These are phyloP conservation scores for Serendipita vermifera DNA, from an alignment of 768 basidiomycete species.

Conservation along the genomic window DNA sequence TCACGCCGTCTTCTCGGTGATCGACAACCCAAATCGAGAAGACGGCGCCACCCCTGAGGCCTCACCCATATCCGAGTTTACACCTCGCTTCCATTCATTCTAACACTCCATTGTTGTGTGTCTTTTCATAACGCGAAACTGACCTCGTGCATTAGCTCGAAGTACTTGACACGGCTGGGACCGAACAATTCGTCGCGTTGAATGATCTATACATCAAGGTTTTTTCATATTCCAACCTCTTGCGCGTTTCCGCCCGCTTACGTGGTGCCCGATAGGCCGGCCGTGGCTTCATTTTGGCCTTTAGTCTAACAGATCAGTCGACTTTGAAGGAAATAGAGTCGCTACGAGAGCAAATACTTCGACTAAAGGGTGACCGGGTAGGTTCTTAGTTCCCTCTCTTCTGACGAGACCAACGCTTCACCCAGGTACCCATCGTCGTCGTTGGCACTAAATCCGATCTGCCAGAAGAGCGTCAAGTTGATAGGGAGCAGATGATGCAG, in stretches of 20 bases:
- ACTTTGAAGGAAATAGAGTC: slow-evolving; percentile 68
- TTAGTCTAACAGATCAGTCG: slow-evolving; percentile 67
- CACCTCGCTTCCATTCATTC: too few species aligned
- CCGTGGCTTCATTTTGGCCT: slow-evolving; percentile 22
- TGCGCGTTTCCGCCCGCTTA: too few species aligned
- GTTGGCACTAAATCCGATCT: slow-evolving; percentile 82
- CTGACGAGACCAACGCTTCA: not conserved
- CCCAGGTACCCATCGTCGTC: slow-evolving; percentile 57
- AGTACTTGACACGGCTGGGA: slow-evolving; percentile 71
- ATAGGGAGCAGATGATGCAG: slow-evolving; percentile 21
- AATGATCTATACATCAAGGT: slow-evolving; percentile 63
- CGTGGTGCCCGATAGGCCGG: too few species aligned
- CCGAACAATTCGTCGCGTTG: slow-evolving; percentile 71
- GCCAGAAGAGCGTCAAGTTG: slow-evolving; percentile 66
- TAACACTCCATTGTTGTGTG: too few species aligned
- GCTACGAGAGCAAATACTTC: slow-evolving; percentile 67
- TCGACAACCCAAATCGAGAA: too few species aligned
- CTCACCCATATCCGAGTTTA: too few species aligned
- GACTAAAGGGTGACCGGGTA: slow-evolving; percentile 44
- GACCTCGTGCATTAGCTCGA: slow-evolving; percentile 49
- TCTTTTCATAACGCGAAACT: too few species aligned
- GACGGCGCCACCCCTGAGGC: too few species aligned
- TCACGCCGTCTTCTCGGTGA: too few species aligned
- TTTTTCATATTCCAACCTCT: too few species aligned
- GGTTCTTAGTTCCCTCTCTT: not conserved